These are phyloP conservation scores for Lophiostoma macrostomum DNA, from an alignment of 495 filamentous ascomycete species.

Conservation along the genomic window DNA sequence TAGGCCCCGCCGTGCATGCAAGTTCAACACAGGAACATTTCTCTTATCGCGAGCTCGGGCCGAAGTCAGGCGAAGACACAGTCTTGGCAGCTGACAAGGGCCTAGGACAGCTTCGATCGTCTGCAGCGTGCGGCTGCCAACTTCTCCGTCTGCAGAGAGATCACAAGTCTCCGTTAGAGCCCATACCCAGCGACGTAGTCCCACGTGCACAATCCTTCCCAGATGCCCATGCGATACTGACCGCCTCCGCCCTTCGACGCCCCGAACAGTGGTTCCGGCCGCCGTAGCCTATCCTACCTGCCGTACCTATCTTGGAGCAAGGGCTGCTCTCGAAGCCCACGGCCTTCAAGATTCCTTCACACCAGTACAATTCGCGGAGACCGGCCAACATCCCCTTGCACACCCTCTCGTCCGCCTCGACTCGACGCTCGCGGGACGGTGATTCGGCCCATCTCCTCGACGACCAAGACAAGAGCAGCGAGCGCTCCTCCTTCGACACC, in stretches of 20 bases:
- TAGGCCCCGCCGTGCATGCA: no score
- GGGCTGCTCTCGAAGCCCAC: conserved; percentile 53
- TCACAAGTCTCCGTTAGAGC: no score
- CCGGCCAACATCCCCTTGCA: conserved; percentile 59
- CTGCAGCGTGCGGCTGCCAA: no score
- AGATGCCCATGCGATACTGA: no score
- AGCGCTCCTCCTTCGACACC: conserved; percentile 46
- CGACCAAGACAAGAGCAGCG: conserved; percentile 50
- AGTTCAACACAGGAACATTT: no score
- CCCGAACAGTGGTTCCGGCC: conserved; percentile 24
- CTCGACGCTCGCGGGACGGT: conserved; percentile 36
- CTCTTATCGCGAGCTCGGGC: no score
- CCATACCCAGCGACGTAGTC: no score
- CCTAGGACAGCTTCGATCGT: no score
- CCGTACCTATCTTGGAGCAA: conserved; percentile 26
- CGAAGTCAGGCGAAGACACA: no score
- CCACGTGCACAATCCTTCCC: no score
- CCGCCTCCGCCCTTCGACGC: conserved; percentile 18
- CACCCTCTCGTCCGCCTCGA: conserved; percentile 48
- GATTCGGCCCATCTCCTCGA: conserved; percentile 43
- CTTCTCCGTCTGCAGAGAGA: no score
- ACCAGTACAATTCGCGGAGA: conserved; percentile 43
- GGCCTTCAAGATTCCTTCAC: conserved; percentile 55
- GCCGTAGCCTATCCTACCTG: conserved; percentile 7
- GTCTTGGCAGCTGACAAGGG: no score